Conservation (phyloP, 140 eudicot species). For the Stevia rebaudiana region DNA sequence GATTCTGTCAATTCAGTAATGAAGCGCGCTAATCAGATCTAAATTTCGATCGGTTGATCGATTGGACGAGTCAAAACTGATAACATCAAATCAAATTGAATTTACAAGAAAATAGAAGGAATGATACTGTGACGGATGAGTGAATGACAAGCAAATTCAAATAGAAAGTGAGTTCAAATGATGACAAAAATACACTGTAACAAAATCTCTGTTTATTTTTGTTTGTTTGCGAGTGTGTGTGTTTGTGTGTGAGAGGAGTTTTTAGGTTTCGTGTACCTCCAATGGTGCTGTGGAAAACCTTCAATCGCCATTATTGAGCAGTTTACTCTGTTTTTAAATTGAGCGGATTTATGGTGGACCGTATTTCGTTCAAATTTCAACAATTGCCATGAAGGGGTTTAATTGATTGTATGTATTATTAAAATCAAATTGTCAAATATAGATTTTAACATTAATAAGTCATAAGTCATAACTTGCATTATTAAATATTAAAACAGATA, state of each 20-base stretch:
- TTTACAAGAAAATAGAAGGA: constrained; percentile 14
- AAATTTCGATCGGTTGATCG: neutral
- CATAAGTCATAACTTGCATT: too few species aligned
- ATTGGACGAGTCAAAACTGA: constrained; percentile 23
- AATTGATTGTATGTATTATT: too few species aligned
- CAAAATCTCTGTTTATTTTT: neutral
- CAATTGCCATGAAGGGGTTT: neutral
- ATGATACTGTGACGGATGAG: constrained; percentile 20
- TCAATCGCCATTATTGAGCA: constrained; percentile 3
- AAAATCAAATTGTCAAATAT: too few species aligned
- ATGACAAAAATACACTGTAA: constrained; percentile 20
- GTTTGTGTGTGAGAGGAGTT: neutral
- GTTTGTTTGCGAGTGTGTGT: neutral
- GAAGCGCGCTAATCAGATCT: constrained; percentile 1
- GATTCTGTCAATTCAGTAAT: constrained; percentile 9
- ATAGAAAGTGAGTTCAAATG: neutral
- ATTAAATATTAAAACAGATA: too few species aligned
- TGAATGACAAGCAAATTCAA: constrained; percentile 21
- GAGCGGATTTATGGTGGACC: neutral
- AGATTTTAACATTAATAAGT: too few species aligned
- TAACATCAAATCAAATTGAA: constrained; percentile 19
- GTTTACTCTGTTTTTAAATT: neutral
- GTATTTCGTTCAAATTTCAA: neutral
- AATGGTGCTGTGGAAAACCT: constrained; percentile 4
- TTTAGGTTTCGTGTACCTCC: neutral